Conservation (phyloP, 805 yeast genomes). For the Hanseniaspora guilliermondii region DNA sequence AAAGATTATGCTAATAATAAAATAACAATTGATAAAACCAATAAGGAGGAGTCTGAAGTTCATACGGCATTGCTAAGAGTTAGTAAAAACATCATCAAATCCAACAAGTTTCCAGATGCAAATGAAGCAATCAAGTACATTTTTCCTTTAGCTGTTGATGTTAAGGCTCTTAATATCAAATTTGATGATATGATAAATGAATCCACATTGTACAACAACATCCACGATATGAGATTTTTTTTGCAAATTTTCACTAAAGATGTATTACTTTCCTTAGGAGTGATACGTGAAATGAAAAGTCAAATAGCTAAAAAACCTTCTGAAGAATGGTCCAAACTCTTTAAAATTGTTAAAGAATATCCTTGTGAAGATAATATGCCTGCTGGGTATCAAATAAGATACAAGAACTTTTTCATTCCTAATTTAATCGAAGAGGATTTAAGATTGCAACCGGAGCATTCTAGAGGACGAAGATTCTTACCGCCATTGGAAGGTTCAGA, state of each 20-base stretch:
- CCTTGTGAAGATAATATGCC: background rate
- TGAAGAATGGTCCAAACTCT: background rate
- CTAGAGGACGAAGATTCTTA: background rate
- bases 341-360: slow-evolving; percentile 2
- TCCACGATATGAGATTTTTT: background rate
- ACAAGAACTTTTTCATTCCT: slow-evolving; percentile 2
- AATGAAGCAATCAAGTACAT: background rate
- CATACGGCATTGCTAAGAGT: background rate
- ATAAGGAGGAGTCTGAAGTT: background rate
- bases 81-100: background rate
- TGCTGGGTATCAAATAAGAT: slow-evolving; percentile 3
- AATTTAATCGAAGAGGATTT: background rate
- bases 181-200: background rate
- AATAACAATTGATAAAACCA: background rate
- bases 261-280: background rate
- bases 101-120: background rate
- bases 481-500: background rate
- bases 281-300: background rate
- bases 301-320: background rate
- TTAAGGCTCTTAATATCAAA: background rate
- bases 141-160: background rate
- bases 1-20: background rate
- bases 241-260: background rate
- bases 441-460: background rate
- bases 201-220: background rate